These are phyloP conservation scores for Camellia lanceoleosa DNA, from an alignment of 148 eudicot species.

Conservation along the genomic window DNA sequence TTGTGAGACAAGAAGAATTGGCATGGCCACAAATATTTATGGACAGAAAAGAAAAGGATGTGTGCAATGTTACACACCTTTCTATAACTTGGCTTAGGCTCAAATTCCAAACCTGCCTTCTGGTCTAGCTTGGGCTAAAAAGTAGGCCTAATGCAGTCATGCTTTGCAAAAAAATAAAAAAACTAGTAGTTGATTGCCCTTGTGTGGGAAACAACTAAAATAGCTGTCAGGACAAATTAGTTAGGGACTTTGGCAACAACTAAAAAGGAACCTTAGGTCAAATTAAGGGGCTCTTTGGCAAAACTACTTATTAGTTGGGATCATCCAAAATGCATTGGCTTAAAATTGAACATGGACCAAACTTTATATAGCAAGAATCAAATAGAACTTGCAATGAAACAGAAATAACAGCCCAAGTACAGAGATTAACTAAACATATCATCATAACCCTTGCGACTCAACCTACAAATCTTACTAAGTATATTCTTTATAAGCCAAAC, in stretches of 20 bases:
- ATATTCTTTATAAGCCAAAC: no score
- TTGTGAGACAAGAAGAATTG: background rate
- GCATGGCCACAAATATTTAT: background rate
- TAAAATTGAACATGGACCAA: background rate
- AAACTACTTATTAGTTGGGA: background rate
- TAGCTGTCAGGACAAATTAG: no score
- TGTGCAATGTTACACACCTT: background rate
- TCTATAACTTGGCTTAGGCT: background rate
- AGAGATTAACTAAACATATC: background rate
- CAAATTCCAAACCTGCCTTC: background rate
- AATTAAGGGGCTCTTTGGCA: no score
- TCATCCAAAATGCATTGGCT: conserved; percentile 4
- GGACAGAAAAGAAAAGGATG: no score
- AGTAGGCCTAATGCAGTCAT: background rate
- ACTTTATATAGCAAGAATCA: background rate
- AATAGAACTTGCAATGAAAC: conserved; percentile 8
- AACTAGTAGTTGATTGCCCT: no score
- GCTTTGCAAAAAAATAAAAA: background rate
- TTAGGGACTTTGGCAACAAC: no score
- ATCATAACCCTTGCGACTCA: background rate
- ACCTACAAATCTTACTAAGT: no score
- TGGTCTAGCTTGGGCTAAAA: background rate
- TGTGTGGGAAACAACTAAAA: no score
- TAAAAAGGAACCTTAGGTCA: no score
- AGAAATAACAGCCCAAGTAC: background rate